Evolutionary conservation across 2,329 filamentous ascomycete genomes (phyloP), one percentile per base, ranked within the genome.

Genomic region (Hymenotorrendiella dingleyae): DNA sequence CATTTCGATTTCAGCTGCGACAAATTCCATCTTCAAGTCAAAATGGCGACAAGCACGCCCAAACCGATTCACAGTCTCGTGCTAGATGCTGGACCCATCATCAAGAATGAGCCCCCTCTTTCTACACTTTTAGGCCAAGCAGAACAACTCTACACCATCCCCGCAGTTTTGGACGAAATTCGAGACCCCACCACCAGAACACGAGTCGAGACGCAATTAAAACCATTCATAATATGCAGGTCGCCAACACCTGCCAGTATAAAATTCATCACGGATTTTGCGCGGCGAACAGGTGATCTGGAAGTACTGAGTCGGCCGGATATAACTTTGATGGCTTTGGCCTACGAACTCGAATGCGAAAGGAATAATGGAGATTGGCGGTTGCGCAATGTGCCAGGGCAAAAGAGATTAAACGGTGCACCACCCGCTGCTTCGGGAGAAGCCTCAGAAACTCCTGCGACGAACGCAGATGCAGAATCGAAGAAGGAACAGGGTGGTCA

Each of bases 341-440:
- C 88, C 1, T 97, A 97, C 63, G 93, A 98, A 62, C 63, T 97
- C n/a, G 91, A 97, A 57, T 85, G 86, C 57, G 90, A 97, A 69
- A 73, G 82, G 45, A 94, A 94, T 61, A 80, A 82, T n/a, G 90
- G 90, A 2, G 82, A 94, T 61, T 94, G 87, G 84, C 77, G 90
- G 46, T 59, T 96, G 63, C 74, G 90, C 48, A 86, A 76, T 45
- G 74, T 77, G 3, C 91, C 91, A 0, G 84, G 82, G 1, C 89
- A 95, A 62, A 90, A 89, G 63, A 64, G 75, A 1, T 60, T 90
- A 43, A 91, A 91, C 60, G 86, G 86, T 3, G 74, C 73, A 52
- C 76, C 81, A 7, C 44, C 55, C 24, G 36, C 40, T 27, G 29
- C 41, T 16, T 54, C 54, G 3, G 54, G 63, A 16, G 52, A 60